Conservation (phyloP, 768 basidiomycete genomes). For the Rossbeevera mucosa region DNA sequence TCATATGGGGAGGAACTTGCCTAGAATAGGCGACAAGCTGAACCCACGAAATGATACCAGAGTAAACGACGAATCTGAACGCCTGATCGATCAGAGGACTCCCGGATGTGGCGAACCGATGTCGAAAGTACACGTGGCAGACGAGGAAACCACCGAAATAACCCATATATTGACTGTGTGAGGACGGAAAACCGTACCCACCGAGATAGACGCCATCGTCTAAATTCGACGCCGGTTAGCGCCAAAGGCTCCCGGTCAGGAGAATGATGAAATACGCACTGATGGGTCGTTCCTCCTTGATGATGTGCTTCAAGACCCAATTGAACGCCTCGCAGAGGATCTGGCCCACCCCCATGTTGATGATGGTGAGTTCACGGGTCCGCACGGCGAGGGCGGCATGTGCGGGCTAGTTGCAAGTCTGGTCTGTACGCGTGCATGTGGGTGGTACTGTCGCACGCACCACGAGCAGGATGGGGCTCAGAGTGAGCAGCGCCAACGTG, state of each 20-base stretch:
- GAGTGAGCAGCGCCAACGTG: slow-evolving; percentile 55
- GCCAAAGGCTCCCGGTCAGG: background rate
- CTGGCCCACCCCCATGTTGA: slow-evolving; percentile 83
- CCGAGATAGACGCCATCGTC: slow-evolving; percentile 29
- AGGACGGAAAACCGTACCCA: slow-evolving; percentile 86
- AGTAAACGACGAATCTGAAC: slow-evolving; percentile 45
- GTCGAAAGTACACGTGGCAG: slow-evolving; percentile 68
- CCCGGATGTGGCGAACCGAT: slow-evolving; percentile 58
- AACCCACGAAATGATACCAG: slow-evolving; percentile 52
- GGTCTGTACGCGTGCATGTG: background rate
- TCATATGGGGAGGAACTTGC: slow-evolving; percentile 34
- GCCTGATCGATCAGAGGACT: slow-evolving; percentile 45
- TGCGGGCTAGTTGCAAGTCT: slow-evolving; percentile 49
- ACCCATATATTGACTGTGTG: slow-evolving; percentile 88
- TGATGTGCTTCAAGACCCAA: slow-evolving; percentile 56
- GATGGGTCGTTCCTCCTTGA: slow-evolving; percentile 67
- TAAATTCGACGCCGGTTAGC: slow-evolving; percentile 8
- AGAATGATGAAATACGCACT: slow-evolving; percentile 36
- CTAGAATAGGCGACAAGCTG: slow-evolving; percentile 73
- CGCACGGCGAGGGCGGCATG: slow-evolving; percentile 72
- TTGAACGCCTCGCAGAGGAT: slow-evolving; percentile 67
- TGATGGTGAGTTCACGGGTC: slow-evolving; percentile 74
- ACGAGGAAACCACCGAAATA: slow-evolving; percentile 76
- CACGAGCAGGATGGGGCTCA: slow-evolving; percentile 71
- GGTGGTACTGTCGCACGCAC: slow-evolving; percentile 32